Base-by-base conservation (phyloP, 352 stramenopile species). In the Phytophthora melonis region DNA sequence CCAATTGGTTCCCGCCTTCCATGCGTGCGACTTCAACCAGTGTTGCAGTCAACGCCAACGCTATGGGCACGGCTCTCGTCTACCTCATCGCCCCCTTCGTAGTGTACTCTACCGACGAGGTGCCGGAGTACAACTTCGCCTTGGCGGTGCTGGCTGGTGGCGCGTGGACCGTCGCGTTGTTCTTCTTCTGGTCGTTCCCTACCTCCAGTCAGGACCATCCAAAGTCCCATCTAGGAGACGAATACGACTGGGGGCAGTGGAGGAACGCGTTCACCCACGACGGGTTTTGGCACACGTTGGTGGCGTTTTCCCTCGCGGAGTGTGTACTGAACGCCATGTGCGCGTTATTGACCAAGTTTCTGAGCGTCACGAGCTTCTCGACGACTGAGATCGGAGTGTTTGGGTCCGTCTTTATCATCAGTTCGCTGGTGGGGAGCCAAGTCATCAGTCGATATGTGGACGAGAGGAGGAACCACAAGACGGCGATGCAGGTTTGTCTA, bases 241-340 rank as follows among this genome's bases (percentile, higher is more conserved):
- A 91, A 55, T 93, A 92, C 70, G 83, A 93, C 66, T 92, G 84
- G 84, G 73, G 78, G 30, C 86, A 93, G 64, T 93, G 86, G 86
- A 60, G 56, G 16, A 82, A 67, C 18, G 84, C 84, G 8, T 93
- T 93, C 70, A 58, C 63, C 21, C 84, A 93, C 71, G 58, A 67
- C 1, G 86, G 86, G 13, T 93, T 91, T 62, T 83, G 63, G 73
- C 62, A 87, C 71, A 93, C 84, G 3, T 72, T 93, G 3, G 58
- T 85, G 9, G 74, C 77, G 0, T 92, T 92, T 66, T 89, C 81
- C 7, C 25, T 93, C 19, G 84, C 86, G n/a, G 86, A 93, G 64
- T 89, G 75, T 41, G 67, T 91, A 16, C 53, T 91, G 19, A 93
- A 93, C 66, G 79, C 81, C 21, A 89, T 93, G 64, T 89, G 82